These are phyloP conservation scores for Tylopilus sp. DNA, from an alignment of 768 basidiomycete genomes.

Conservation along the genomic window DNA sequence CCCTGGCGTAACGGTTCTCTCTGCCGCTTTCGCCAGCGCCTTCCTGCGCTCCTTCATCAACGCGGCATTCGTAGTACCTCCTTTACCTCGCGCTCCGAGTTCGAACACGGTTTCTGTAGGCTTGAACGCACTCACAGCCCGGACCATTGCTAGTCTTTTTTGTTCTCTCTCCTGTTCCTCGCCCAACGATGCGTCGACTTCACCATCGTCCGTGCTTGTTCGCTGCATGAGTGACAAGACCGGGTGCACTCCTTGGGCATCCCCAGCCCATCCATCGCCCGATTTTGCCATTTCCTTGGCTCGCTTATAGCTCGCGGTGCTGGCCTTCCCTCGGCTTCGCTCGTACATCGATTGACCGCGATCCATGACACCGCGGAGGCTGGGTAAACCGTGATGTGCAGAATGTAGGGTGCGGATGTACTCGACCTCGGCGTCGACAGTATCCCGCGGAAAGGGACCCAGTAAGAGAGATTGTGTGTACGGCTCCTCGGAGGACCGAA, in stretches of 20 bases:
- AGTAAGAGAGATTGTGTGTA: constrained; percentile 76
- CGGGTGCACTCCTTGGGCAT: constrained; percentile 65
- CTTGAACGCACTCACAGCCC: constrained; percentile 74
- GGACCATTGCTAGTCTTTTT: constrained; percentile 62
- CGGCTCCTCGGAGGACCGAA: constrained; percentile 49
- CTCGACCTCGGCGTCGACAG: constrained; percentile 81
- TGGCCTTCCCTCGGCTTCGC: constrained; percentile 88
- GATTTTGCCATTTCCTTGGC: constrained; percentile 82
- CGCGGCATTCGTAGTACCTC: constrained; percentile 52
- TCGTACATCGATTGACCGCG: constrained; percentile 94
- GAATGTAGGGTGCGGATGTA: constrained; percentile 66
- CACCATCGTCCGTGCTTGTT: constrained; percentile 33
- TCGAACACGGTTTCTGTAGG: constrained; percentile 93
- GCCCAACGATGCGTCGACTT: constrained; percentile 9
- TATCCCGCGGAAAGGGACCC: constrained; percentile 77
- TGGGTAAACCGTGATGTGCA: constrained; percentile 58
- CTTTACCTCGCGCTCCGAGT: constrained; percentile 69
- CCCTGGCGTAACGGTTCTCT: constrained; percentile 38
- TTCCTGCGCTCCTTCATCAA: constrained; percentile 90
- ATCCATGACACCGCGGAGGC: constrained; percentile 76
- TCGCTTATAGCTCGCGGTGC: constrained; percentile 77
- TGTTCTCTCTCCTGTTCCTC: constrained; percentile 38
- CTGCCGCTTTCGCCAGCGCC: constrained; percentile 63
- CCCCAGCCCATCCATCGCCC: constrained; percentile 65
- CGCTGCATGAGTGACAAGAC: constrained; percentile 46